phyloP scores from a whole-genome alignment of 2,329 filamentous ascomycete species.

The Sclerotinia spermophila region DNA sequence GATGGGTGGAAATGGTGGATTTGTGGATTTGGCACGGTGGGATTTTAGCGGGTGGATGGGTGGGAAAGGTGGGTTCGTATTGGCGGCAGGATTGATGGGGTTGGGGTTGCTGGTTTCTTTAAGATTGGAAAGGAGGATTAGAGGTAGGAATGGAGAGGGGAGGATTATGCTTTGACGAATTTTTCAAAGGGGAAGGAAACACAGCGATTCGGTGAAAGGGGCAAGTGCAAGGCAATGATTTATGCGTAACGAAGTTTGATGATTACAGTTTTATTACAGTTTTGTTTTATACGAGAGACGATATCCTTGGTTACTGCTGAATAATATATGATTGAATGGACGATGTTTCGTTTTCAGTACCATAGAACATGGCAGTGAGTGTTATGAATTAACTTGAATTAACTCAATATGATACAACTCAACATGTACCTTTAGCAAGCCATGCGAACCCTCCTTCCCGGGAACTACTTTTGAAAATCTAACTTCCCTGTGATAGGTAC shows the following conservation, averaged over 20 bases:
- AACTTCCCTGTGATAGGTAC: background rate
- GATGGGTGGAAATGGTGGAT: background rate
- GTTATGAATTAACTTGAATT: background rate
- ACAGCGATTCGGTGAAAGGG: no score
- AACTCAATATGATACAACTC: background rate
- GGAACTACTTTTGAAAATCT: background rate
- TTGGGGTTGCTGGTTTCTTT: background rate
- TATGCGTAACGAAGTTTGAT: background rate
- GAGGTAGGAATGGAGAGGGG: background rate
- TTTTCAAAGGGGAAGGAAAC: no score
- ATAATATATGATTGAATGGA: conserved; percentile 35
- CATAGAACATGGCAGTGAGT: no score
- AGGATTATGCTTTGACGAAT: background rate
- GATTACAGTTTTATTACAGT: background rate
- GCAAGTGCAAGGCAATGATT: background rate
- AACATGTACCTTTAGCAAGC: background rate
- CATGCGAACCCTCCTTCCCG: no score
- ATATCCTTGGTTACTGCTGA: background rate
- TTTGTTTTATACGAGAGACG: background rate
- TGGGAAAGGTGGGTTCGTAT: background rate
- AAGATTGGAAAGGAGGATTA: background rate
- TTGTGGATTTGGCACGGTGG: background rate
- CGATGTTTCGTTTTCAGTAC: background rate
- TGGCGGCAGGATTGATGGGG: background rate
- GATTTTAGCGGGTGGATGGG: background rate